Conservation (phyloP, 2,329 filamentous ascomycete genomes). For the Bipolaris gigantea region DNA sequence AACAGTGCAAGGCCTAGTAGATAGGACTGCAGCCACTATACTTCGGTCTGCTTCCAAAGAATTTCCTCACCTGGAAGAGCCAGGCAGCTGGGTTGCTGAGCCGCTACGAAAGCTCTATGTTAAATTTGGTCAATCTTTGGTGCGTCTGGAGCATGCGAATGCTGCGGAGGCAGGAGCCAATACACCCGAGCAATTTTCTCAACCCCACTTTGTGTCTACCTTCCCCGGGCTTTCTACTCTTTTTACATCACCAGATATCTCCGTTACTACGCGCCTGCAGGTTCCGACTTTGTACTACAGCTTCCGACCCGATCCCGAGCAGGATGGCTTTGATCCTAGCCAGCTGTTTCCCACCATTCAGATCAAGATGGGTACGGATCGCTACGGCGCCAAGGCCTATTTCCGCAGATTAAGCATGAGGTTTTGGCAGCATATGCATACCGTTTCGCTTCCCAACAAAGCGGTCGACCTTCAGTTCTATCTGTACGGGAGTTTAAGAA, state of each 20-base stretch:
- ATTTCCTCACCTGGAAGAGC: not conserved
- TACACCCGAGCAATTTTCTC: not conserved
- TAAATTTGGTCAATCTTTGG: conserved; percentile 31
- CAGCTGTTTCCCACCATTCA: conserved; percentile 29
- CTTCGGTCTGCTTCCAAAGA: not conserved
- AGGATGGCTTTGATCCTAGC: conserved; percentile 7
- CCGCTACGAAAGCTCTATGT: conserved; percentile 22
- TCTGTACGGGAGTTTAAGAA: conserved; percentile 17
- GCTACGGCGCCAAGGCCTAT: conserved; percentile 10
- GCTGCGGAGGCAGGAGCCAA: conserved; percentile 4
- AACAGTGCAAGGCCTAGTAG: conserved; percentile 1
- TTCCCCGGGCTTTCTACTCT: conserved; percentile 29
- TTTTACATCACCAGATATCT: conserved; percentile 20
- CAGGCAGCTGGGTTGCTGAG: conserved; percentile 19
- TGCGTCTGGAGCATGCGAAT: conserved; percentile 16
- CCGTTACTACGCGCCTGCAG: conserved; percentile 7
- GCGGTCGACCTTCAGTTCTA: conserved; percentile 36
- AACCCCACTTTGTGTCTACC: conserved; percentile 19
- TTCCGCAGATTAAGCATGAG: conserved; percentile 27
- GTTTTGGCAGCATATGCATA: conserved; percentile 27
- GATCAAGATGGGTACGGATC: conserved; percentile 27
- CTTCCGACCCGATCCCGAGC: conserved; percentile 27
- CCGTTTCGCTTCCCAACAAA: conserved; percentile 37
- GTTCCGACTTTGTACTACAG: conserved; percentile 27
- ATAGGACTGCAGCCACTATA: conserved; percentile 5